Evolutionary conservation across 495 filamentous ascomycete species (phyloP).

Genomic region (Penicillium macrosclerotiorum): DNA sequence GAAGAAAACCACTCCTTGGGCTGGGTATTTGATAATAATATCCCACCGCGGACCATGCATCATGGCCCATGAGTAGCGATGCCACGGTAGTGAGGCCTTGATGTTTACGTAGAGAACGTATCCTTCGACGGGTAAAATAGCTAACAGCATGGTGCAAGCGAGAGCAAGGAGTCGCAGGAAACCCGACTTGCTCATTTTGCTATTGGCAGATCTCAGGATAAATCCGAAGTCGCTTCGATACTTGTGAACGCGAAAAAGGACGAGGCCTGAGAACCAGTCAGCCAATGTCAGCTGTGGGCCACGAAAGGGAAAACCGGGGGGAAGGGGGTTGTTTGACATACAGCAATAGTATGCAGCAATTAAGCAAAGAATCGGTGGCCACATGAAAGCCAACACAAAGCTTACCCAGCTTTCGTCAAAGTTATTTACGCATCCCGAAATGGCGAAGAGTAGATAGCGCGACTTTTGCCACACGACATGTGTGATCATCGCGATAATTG

Average conservation of each 20-base stretch:
- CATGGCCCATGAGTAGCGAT: constrained; percentile 52
- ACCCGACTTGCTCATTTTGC: constrained; percentile 59
- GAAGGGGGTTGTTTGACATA: constrained; percentile 42
- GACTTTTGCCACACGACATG: constrained; percentile 67
- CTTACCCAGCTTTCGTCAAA: constrained; percentile 70
- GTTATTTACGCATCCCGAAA: constrained; percentile 67
- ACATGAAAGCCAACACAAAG: constrained; percentile 63
- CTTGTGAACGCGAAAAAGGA: constrained; percentile 64
- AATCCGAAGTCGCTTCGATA: constrained; percentile 62
- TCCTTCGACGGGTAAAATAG: constrained; percentile 61
- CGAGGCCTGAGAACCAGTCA: constrained; percentile 46
- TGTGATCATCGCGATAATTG: constrained; percentile 60
- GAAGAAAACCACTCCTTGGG: constrained; percentile 51
- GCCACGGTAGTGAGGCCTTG: constrained; percentile 27
- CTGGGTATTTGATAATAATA: constrained; percentile 60
- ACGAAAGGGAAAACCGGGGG: not conserved
- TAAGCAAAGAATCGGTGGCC: constrained; percentile 63
- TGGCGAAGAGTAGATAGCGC: constrained; percentile 71
- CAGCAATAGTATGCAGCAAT: constrained; percentile 67
- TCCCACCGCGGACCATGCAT: constrained; percentile 59
- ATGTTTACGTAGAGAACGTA: constrained; percentile 62
- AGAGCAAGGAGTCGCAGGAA: constrained; percentile 79
- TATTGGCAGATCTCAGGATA: constrained; percentile 56
- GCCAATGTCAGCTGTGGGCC: constrained; percentile 3
- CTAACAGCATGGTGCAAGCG: constrained; percentile 61